These are phyloP conservation scores for Glaciozyma martinii DNA, from an alignment of 768 basidiomycete species.

Conservation along the genomic window DNA sequence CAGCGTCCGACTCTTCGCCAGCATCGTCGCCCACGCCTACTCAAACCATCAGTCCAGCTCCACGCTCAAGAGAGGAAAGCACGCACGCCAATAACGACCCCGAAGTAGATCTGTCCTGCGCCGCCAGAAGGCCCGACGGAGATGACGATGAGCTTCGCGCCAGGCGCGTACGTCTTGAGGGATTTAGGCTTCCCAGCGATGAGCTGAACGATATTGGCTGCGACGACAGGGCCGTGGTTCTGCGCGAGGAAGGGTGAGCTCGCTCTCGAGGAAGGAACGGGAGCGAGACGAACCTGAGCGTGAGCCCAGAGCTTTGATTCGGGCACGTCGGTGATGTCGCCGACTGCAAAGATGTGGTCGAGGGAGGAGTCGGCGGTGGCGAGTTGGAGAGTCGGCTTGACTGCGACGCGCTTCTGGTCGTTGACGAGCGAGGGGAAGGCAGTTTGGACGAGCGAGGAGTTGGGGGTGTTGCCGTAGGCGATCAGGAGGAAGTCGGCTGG, in stretches of 20 bases:
- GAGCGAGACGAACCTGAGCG: not conserved
- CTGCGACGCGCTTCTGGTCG: not conserved
- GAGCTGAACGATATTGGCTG: slow-evolving; percentile 11
- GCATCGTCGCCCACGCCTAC: not conserved
- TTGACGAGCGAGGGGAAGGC: slow-evolving; percentile 5
- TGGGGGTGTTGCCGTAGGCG: slow-evolving; percentile 14
- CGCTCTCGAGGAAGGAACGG: not conserved
- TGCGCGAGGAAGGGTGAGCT: not conserved
- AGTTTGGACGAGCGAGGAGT: not conserved
- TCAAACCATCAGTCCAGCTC: too few species aligned
- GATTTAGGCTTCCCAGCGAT: not conserved
- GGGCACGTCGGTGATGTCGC: slow-evolving; percentile 13
- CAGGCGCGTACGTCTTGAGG: slow-evolving; percentile 14
- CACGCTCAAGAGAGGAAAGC: not conserved
- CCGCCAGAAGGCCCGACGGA: slow-evolving; percentile 15
- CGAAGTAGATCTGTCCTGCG: slow-evolving; percentile 16
- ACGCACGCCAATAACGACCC: slow-evolving; percentile 9
- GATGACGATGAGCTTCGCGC: slow-evolving; percentile 8
- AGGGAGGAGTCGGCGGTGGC: not conserved
- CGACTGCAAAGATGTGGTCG: slow-evolving; percentile 13
- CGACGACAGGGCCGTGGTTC: slow-evolving; percentile 8
- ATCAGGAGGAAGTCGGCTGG: slow-evolving; percentile 28
- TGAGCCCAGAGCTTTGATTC: slow-evolving; percentile 11
- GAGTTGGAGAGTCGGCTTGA: slow-evolving; percentile 14
- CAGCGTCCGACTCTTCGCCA: not conserved